Evolutionary conservation across 148 eudicot genomes (phyloP).

Genomic region (Vaccinium corymbosum): DNA sequence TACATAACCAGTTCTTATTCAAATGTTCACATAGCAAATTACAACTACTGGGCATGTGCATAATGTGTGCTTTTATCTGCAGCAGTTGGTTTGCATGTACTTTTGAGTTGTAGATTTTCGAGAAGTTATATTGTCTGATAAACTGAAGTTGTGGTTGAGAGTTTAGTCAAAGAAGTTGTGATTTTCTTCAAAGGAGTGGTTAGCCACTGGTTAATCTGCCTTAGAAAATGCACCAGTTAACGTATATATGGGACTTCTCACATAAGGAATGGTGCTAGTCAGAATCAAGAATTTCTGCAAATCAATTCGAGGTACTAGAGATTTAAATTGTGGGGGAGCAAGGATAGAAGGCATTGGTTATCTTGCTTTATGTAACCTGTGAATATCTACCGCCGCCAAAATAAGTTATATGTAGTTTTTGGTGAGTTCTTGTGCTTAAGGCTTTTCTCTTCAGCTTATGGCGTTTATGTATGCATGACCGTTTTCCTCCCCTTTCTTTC

Average conservation of each 20-base stretch:
- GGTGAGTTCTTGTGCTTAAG: background rate
- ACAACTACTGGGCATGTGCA: background rate
- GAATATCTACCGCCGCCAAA: background rate
- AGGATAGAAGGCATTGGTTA: background rate
- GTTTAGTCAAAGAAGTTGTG: background rate
- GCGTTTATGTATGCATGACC: background rate
- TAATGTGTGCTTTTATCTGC: background rate
- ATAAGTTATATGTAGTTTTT: background rate
- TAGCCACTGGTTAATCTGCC: background rate
- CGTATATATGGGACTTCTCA: background rate
- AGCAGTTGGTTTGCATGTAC: background rate
- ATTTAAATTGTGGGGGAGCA: background rate
- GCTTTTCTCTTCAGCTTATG: background rate
- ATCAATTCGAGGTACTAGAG: background rate
- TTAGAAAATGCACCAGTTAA: background rate
- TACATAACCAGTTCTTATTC: background rate
- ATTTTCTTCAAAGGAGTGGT: background rate
- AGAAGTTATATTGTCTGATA: background rate
- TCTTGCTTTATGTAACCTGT: background rate
- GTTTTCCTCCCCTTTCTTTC: background rate
- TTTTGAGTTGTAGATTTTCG: background rate
- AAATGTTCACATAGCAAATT: background rate
- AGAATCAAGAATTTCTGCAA: background rate
- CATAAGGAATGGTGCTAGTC: conserved; percentile 2
- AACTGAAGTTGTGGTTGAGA: background rate